Evolutionary conservation across 352 stramenopile genomes (phyloP).

Genomic region (Pythium periplocum): DNA sequence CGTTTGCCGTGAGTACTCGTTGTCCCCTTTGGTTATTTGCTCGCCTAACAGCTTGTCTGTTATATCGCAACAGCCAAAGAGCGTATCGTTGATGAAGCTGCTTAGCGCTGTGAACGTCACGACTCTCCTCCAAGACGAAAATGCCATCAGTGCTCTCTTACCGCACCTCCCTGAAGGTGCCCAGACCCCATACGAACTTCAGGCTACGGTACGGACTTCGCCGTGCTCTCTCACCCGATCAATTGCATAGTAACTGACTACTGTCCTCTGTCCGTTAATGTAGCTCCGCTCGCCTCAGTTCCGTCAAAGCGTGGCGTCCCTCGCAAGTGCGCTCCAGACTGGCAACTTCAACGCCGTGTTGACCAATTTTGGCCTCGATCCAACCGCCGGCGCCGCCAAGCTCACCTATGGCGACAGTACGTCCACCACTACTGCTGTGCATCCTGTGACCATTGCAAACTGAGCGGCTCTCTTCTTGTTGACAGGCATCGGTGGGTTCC

Average conservation of each 20-base stretch:
- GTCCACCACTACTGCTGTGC: conserved; percentile 5
- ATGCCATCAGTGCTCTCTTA: conserved; percentile 46
- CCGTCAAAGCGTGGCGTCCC: conserved; percentile 82
- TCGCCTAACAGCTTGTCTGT: background rate
- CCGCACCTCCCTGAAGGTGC: conserved; percentile 74
- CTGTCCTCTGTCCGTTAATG: background rate
- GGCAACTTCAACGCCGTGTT: conserved; percentile 90
- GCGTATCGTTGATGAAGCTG: conserved; percentile 56
- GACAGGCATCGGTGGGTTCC: conserved; percentile 66
- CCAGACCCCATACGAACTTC: conserved; percentile 71
- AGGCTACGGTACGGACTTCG: conserved; percentile 41
- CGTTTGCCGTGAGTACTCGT: conserved; percentile 30
- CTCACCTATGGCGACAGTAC: conserved; percentile 80
- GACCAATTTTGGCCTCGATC: conserved; percentile 87
- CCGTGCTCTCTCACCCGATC: no score
- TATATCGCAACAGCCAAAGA: conserved; percentile 44
- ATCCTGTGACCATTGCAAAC: background rate
- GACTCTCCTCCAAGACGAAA: conserved; percentile 60
- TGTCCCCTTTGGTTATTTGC: background rate
- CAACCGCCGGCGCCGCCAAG: conserved; percentile 66
- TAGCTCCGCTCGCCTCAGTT: conserved; percentile 83
- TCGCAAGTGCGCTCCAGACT: conserved; percentile 79
- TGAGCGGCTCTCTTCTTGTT: background rate
- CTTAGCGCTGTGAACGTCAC: conserved; percentile 51
- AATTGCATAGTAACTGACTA: background rate